Conservation (phyloP, 805 yeast genomes). For the Suhomyces xylopsoci region DNA sequence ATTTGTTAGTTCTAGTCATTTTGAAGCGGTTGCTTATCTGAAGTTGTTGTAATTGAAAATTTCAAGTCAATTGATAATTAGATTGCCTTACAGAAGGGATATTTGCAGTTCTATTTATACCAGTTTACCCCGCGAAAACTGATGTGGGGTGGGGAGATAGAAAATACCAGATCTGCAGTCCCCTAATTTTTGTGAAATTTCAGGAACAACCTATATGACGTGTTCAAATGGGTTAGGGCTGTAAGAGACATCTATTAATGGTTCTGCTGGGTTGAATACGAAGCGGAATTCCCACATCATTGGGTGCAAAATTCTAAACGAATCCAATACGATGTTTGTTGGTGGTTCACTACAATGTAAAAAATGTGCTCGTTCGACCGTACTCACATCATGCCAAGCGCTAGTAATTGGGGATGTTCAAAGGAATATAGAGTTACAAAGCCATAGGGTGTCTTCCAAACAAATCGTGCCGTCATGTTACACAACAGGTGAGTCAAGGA, state of each 20-base stretch:
- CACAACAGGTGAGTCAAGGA: neutral
- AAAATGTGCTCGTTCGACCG: neutral
- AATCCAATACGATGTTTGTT: neutral
- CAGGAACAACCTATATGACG: neutral
- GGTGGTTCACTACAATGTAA: neutral
- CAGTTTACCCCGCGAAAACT: conserved; percentile 1
- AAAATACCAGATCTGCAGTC: neutral
- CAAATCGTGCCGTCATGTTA: neutral
- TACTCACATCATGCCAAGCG: neutral
- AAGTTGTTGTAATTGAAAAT: neutral
- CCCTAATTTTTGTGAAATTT: neutral
- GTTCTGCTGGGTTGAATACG: neutral
- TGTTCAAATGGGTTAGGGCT: neutral
- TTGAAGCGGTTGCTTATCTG: conserved; percentile 2
- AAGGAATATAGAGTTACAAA: neutral
- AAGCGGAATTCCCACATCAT: neutral
- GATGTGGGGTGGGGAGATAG: neutral
- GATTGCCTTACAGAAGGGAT: neutral
- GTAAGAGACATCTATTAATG: neutral
- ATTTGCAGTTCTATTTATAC: conserved; percentile 2
- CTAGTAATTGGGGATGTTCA: neutral
- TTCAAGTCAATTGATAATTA: neutral
- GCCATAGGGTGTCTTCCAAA: neutral
- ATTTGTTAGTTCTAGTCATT: conserved; percentile 79
- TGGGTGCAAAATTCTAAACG: neutral